Evolutionary conservation across 2,329 filamentous ascomycete species (phyloP).

Genomic region (Curvularia eragrostidis): DNA sequence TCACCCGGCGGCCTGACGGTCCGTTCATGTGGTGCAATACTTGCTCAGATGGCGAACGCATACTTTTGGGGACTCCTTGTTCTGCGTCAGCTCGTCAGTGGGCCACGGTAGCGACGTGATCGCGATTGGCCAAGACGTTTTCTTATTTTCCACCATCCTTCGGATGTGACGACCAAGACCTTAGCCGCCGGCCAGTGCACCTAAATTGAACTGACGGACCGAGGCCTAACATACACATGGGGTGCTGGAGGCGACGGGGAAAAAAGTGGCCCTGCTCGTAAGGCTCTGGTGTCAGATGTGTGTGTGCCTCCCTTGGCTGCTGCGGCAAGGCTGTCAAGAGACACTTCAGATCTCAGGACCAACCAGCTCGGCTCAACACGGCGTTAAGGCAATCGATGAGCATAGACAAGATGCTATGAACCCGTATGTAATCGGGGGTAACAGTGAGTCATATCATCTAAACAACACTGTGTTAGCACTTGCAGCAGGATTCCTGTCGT

Average conservation of each 20-base stretch:
- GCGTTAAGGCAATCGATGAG: slow-evolving; percentile 28
- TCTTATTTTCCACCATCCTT: not conserved
- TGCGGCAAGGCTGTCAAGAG: slow-evolving; percentile 3
- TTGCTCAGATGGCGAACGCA: slow-evolving; percentile 4
- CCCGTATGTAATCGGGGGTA: slow-evolving; percentile 27
- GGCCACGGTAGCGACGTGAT: not conserved
- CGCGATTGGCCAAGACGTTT: slow-evolving; percentile 1
- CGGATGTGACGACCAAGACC: not conserved
- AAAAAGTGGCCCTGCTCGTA: not conserved
- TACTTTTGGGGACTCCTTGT: not conserved
- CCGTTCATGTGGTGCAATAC: slow-evolving; percentile 26
- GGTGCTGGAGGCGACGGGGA: not conserved
- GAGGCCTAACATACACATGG: not conserved
- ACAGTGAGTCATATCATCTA: slow-evolving; percentile 27
- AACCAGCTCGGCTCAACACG: slow-evolving; percentile 16
- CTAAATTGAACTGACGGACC: not conserved
- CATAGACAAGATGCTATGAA: slow-evolving; percentile 24
- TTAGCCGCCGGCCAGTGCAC: not conserved
- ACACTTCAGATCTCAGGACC: slow-evolving; percentile 6
- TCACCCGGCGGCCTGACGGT: slow-evolving; percentile 44
- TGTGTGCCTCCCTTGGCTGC: not conserved
- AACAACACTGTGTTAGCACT: slow-evolving; percentile 25
- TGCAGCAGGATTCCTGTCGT: slow-evolving; percentile 21
- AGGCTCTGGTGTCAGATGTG: not conserved
- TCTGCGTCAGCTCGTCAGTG: not conserved